Base-by-base conservation (phyloP, 2,329 filamentous ascomycete species). In the Cladorrhinum sp. region DNA sequence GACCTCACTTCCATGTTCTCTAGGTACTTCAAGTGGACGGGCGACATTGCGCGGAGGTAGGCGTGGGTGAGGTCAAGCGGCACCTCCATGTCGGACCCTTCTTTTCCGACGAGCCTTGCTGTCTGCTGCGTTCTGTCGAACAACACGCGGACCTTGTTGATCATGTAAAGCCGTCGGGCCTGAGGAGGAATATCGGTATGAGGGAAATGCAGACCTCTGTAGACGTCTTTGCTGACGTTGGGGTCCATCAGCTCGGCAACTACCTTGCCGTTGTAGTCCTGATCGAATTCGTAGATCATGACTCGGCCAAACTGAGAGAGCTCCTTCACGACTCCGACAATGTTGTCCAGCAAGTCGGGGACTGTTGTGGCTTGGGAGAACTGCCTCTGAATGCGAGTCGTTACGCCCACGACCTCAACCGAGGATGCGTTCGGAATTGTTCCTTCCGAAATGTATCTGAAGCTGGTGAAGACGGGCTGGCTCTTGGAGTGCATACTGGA, bases 281-380 rank as follows among this genome's bases (percentile, higher is more conserved):
- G 79, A 72, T 96, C 92, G 65, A 96, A 96, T 72, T 96, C 91
- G 69, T 96, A 96, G 1, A 96, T 83, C 90, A 96, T 93, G 53
- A 96, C 90, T 9, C 92, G 89, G 70, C 96, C 91, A 66, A 96
- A 96, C 0, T 92, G 91, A 0, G 92, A 95, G 49, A 96, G 72
- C 70, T 96, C 92, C 70, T 94, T 96, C 33, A 96, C 86, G 7
- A 96, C 88, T 0, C 91, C 91, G 0, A 94, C 89, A 2, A 95
- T 75, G 5, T 92, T 86, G 67, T 94, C 94, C 30, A 96, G 77
- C 61, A 96, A 91, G 0, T 74, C 79, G 1, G 91, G 85, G 1
- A 96, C 76, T 62, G 82, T 87, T 0, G 84, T 79, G 1, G 91
- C 90, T 21, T 85, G 82, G 3, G 90, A 84, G 8, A 96, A 79